A percentile compares a stretch with the other conserved stretches of the same genome.
phyloP scores from a whole-genome alignment of 2,329 filamentous ascomycete species.

The Pestalotiopsis fici region DNA sequence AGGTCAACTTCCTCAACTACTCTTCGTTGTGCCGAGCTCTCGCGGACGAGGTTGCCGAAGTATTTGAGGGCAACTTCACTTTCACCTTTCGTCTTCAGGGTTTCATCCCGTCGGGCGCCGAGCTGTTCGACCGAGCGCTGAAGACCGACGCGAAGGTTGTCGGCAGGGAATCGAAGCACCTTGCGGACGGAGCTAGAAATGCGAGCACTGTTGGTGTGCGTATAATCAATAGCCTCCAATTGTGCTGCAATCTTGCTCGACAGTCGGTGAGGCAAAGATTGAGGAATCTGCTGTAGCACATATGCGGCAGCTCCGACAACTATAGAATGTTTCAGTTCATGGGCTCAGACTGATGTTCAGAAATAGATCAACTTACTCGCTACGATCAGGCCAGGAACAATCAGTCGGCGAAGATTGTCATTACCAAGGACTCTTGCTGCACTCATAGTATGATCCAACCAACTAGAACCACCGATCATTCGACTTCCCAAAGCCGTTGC shows the following conservation, averaged over 20 bases:
- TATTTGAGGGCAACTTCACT: slow-evolving; percentile 88
- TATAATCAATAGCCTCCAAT: slow-evolving; percentile 84
- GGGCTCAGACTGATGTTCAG: neutral
- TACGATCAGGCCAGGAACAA: slow-evolving; percentile 77
- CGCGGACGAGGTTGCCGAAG: slow-evolving; percentile 80
- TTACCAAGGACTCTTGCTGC: slow-evolving; percentile 79
- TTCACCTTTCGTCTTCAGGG: slow-evolving; percentile 77
- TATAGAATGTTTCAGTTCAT: slow-evolving; percentile 42
- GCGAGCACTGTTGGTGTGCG: slow-evolving; percentile 82
- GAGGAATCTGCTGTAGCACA: slow-evolving; percentile 82
- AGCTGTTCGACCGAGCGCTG: slow-evolving; percentile 86
- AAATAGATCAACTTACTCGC: slow-evolving; percentile 63
- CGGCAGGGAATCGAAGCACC: slow-evolving; percentile 83
- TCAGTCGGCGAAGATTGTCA: slow-evolving; percentile 76
- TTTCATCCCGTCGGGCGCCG: slow-evolving; percentile 76
- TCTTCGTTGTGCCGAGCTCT: slow-evolving; percentile 54
- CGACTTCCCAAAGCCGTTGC: slow-evolving; percentile 82
- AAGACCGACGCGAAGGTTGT: slow-evolving; percentile 80
- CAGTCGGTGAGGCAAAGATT: slow-evolving; percentile 83
- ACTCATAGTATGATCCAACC: slow-evolving; percentile 85
- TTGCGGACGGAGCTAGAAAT: slow-evolving; percentile 86
- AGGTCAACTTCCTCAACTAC: slow-evolving; percentile 55
- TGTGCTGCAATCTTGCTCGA: slow-evolving; percentile 81
- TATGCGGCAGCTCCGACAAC: slow-evolving; percentile 77
- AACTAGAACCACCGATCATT: slow-evolving; percentile 80